Evolutionary conservation across 2,329 filamentous ascomycete species (phyloP).

Genomic region (Blastomyces silverae): DNA sequence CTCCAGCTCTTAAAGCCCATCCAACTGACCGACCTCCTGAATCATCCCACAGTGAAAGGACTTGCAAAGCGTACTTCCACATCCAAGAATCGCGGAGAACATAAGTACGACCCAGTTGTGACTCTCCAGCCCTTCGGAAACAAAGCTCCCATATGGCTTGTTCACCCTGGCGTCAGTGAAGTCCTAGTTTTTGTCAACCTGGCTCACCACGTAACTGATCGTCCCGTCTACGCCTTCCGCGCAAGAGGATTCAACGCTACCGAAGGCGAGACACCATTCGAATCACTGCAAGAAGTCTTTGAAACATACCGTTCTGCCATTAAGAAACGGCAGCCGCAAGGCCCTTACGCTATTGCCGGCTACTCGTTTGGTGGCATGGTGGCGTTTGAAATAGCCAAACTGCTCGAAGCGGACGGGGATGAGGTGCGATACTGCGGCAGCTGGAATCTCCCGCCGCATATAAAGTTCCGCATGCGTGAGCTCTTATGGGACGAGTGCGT

Average conservation of each 20-base stretch:
- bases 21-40: conserved; percentile 30
- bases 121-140: conserved; percentile 24
- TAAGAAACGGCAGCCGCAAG: conserved; percentile 37
- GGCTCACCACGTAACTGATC: conserved; percentile 27
- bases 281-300: conserved; percentile 35
- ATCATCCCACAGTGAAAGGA: conserved; percentile 25
- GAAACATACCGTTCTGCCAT: conserved; percentile 38
- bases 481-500: conserved; percentile 36
- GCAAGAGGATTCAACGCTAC: conserved; percentile 37
- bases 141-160: conserved; percentile 28
- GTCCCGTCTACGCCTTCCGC: conserved; percentile 44
- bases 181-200: conserved; percentile 34
- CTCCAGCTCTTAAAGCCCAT: conserved; percentile 29
- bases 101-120: conserved; percentile 24
- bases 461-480: conserved; percentile 38
- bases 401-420: conserved; percentile 33
- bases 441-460: conserved; percentile 44
- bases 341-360: conserved; percentile 47
- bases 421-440: conserved; percentile 39
- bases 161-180: conserved; percentile 35
- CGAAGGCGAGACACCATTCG: conserved; percentile 32
- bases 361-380: conserved; percentile 46
- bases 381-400: conserved; percentile 46
- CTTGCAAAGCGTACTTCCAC: conserved; percentile 22
- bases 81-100: conserved; percentile 12